A percentile compares a stretch with the other conserved stretches of the same genome.
Conservation (phyloP, 805 yeast genomes). For the Lachancea mirantina region DNA sequence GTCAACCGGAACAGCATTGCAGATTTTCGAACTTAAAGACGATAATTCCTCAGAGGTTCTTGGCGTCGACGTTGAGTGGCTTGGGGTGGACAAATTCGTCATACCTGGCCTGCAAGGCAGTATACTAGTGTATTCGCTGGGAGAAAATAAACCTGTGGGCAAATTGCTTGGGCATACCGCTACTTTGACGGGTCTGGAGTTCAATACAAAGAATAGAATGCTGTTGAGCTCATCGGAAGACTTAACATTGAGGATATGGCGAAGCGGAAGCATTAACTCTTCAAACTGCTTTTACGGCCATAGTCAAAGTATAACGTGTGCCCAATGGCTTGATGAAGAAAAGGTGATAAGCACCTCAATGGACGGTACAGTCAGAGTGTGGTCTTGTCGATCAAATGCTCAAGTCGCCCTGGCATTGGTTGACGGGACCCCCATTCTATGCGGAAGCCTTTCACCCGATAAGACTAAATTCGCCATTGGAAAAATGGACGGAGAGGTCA, state of each 20-base stretch:
- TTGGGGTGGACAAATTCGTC: slow-evolving; percentile 60
- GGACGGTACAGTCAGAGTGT: slow-evolving; percentile 63
- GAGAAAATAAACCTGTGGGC: slow-evolving; percentile 43
- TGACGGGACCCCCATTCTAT: slow-evolving; percentile 50
- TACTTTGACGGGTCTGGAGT: slow-evolving; percentile 48
- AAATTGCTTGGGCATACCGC: slow-evolving; percentile 58
- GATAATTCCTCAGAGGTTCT: slow-evolving; percentile 16
- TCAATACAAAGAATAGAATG: slow-evolving; percentile 44
- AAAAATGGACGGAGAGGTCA: slow-evolving; percentile 53
- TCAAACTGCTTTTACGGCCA: slow-evolving; percentile 46
- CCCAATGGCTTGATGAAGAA: slow-evolving; percentile 47
- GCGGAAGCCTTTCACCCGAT: slow-evolving; percentile 47
- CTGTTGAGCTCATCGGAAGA: slow-evolving; percentile 79
- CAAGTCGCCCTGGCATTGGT: slow-evolving; percentile 27
- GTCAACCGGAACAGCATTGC: slow-evolving; percentile 41
- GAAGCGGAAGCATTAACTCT: slow-evolving; percentile 50
- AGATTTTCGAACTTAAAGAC: slow-evolving; percentile 36
- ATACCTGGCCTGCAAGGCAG: slow-evolving; percentile 54
- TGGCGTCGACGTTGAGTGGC: slow-evolving; percentile 66
- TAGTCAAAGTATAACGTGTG: slow-evolving; percentile 47
- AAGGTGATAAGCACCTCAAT: slow-evolving; percentile 49
- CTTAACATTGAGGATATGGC: slow-evolving; percentile 66
- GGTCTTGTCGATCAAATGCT: slow-evolving; percentile 42
- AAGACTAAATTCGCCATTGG: slow-evolving; percentile 50
- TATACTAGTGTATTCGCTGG: slow-evolving; percentile 49